Conservation (phyloP, 1,284 basidiomycete species). For the Ustilago sp. region DNA sequence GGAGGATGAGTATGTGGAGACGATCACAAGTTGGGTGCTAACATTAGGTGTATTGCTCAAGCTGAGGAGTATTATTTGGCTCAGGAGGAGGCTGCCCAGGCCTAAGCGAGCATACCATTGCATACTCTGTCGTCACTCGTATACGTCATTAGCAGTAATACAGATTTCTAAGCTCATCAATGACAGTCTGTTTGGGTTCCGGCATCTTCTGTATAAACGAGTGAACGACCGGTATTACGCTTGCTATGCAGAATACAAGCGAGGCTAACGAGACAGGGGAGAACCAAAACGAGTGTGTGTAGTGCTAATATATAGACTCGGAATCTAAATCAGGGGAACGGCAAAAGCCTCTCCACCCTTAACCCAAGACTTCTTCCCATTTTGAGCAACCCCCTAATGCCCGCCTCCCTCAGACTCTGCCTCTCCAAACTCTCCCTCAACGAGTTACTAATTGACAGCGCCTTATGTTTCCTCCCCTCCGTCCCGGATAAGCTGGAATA, state of each 20-base stretch:
- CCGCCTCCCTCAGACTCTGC: slow-evolving; percentile 20
- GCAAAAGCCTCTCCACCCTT: slow-evolving; percentile 5
- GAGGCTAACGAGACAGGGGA: neutral
- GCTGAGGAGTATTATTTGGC: slow-evolving; percentile 75
- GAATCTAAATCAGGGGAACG: slow-evolving; percentile 11
- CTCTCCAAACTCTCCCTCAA: slow-evolving; percentile 25
- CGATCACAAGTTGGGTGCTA: slow-evolving; percentile 91
- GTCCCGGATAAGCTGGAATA: slow-evolving; percentile 13
- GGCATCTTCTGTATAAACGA: neutral
- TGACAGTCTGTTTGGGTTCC: neutral
- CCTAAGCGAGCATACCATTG: neutral
- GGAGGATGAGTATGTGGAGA: slow-evolving; percentile 96
- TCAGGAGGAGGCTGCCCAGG: slow-evolving; percentile 13
- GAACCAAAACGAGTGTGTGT: neutral
- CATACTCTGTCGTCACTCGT: neutral
- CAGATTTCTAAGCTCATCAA: neutral
- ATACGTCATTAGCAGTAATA: neutral
- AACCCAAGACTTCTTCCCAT: neutral
- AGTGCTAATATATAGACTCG: neutral
- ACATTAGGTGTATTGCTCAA: slow-evolving; percentile 83
- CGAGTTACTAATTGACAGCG: neutral
- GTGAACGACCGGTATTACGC: slow-evolving; percentile 2
- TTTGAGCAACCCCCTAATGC: neutral
- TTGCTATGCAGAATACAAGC: neutral
- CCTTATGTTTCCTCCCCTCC: neutral